phyloP scores from a whole-genome alignment of 148 eudicot genomes.

The Camellia lanceoleosa region DNA sequence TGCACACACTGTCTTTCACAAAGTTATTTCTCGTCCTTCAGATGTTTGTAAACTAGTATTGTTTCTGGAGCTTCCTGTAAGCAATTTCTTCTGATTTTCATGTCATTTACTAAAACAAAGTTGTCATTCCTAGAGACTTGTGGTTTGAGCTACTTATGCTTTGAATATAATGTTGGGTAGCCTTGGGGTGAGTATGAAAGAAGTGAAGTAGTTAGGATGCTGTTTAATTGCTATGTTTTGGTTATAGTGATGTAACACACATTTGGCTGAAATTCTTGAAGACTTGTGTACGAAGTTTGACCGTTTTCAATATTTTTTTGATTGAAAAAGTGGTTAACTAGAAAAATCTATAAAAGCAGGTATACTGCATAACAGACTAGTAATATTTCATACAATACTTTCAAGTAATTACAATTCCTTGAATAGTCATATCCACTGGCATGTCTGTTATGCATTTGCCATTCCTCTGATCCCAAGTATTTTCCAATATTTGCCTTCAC shows the following conservation, averaged over 20 bases:
- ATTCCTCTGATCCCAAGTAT: background rate
- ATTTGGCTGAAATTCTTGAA: slow-evolving; percentile 1
- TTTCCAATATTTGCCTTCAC: background rate
- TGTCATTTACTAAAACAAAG: background rate
- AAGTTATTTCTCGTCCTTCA: background rate
- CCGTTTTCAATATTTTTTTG: background rate
- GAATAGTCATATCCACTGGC: background rate
- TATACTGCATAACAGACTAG: background rate
- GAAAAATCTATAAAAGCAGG: background rate
- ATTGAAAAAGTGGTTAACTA: background rate
- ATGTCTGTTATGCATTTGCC: background rate
- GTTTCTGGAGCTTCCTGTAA: no score
- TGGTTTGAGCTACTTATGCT: background rate
- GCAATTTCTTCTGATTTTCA: background rate
- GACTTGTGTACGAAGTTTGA: background rate
- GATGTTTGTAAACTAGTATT: background rate
- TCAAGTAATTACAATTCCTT: background rate
- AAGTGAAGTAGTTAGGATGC: background rate
- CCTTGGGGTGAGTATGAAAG: background rate
- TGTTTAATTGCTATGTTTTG: background rate
- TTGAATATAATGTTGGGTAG: background rate
- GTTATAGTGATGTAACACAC: slow-evolving; percentile 3
- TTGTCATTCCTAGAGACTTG: background rate
- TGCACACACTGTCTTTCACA: background rate
- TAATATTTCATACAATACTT: background rate